phyloP scores from a whole-genome alignment of 495 filamentous ascomycete genomes.

The Lichenothelia convexa region DNA sequence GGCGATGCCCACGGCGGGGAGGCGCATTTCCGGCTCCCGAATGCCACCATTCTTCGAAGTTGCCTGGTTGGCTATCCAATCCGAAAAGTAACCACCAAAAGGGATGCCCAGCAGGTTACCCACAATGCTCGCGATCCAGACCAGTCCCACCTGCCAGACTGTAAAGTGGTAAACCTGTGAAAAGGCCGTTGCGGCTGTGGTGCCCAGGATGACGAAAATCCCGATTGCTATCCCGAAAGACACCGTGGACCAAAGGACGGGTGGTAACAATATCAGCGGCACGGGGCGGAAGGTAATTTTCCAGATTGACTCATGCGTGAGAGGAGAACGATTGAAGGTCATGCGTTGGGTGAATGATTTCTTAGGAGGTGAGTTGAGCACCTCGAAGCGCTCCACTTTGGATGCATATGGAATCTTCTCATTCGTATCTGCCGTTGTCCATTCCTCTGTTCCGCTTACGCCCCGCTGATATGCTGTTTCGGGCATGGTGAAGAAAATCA shows the following conservation, averaged over 20 bases:
- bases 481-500: slow-evolving; percentile 35
- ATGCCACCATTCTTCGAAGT: slow-evolving; percentile 39
- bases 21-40: slow-evolving; percentile 46
- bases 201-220: not conserved
- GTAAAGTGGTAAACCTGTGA: too few relatives aligned
- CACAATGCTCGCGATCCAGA: slow-evolving; percentile 19
- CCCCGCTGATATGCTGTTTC: slow-evolving; percentile 42
- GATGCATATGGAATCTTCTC: too few relatives aligned
- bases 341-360: too few relatives aligned
- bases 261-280: too few relatives aligned
- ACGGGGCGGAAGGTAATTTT: too few relatives aligned
- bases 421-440: too few relatives aligned
- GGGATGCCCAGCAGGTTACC: slow-evolving; percentile 31
- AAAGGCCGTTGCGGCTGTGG: not conserved
- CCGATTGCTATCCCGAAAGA: not conserved
- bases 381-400: too few relatives aligned
- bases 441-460: too few relatives aligned
- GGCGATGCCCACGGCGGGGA: too few relatives aligned
- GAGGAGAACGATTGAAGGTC: too few relatives aligned
- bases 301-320: too few relatives aligned
- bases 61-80: slow-evolving; percentile 34
- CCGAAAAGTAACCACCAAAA: slow-evolving; percentile 37
- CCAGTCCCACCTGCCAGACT: slow-evolving; percentile 26
- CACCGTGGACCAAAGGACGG: not conserved
- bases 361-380: too few relatives aligned